Base-by-base conservation (phyloP, 2,329 filamentous ascomycete species). In the Penicillium aurantiogriseum region DNA sequence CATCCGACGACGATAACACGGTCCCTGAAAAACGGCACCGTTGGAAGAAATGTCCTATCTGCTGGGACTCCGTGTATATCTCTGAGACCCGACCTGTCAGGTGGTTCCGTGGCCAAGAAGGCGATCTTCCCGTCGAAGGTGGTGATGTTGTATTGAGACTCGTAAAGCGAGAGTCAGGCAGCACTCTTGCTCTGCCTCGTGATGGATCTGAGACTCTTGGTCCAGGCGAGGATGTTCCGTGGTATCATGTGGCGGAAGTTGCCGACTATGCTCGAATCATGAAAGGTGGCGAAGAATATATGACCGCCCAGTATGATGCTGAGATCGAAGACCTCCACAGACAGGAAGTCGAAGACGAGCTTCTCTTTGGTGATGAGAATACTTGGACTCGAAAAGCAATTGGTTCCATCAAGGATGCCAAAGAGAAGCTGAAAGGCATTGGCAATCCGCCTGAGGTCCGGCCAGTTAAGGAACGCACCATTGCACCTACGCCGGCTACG, bases 41-140 rank as follows among this genome's bases (percentile, higher is more conserved):
- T 54, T 97, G 91, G 85, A 96, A 96, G 78, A 96, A 96, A 72
- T 99, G 94, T 66, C 93, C 94, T 0, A 92, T 99, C 35, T 99
- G 94, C 73, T 94, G 91, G 78, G 94, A 99, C 73, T 87, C 85
- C 47, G 85, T 99, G n/a, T 96, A 94, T 71, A 83, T 92, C n/a
- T 88, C 90, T 9, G 94, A 99, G 62, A 91, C 90, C 23, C 83
- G 90, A 48, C 92, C 94, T 1, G 92, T 97, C 23, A 85, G 92
- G 48, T 97, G 94, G 83, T 97, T 96, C 68, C 85, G 85, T 39
- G 93, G 92, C 0, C 92, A 97, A 74, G 92, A 97, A 75, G 88
- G 86, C 43, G 85, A 89, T 39, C 78, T 91, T 36, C 91, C 92
- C 5, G 83, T 87, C 35, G 88, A 93, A 68, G 93, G 93, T 10